Evolutionary conservation across 352 stramenopile species (phyloP), one percentile per base, ranked within the genome.

Genomic region (Phytophthora idaei): DNA sequence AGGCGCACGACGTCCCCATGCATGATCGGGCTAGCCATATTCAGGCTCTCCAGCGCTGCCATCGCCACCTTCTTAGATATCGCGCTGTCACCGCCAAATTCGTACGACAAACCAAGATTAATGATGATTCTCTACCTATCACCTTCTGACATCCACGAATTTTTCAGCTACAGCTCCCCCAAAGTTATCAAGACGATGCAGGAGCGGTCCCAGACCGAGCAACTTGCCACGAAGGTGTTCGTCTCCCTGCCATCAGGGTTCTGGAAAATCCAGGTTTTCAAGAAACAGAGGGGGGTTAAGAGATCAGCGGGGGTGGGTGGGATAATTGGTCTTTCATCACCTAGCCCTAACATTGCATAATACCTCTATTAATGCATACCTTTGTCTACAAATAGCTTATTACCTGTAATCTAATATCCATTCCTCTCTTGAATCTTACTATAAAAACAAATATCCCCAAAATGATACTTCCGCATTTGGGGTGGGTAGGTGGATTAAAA

Each of bases 151-250:
- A 37, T 34, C 15, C 36, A 65, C 48, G 46, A 66, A 81, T 69
- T 79, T 73, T 59, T 65, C 67, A 37, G 72, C 66, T 21, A 82
- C 73, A 45, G 73, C 71, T 83, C 39, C 39, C 4, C 39, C 39
- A 45, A 45, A 45, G 39, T 45, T 45, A 21, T 45, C 39, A 25
- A 45, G 39, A 45, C 39, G 39, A 45, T 45, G 39, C 39, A 45
- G 39, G 5, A 45, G 39, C 39, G 39, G 39, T 9, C 39, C 39
- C 14, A 45, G 39, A 2, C 14, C 15, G 4, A 45, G 39, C 5
- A 45, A 21, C 39, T 45, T 45, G 39, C 39, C 15, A 25, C 39
- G 39, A 21, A 45, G n/a, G 15, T 45, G 39, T 45, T 45, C 39
- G 39, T 45, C 5, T 25, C 39, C 39, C 39, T 45, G 21, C 21